These are phyloP conservation scores for Candida xyloterini DNA, from an alignment of 805 yeast species.

Conservation along the genomic window DNA sequence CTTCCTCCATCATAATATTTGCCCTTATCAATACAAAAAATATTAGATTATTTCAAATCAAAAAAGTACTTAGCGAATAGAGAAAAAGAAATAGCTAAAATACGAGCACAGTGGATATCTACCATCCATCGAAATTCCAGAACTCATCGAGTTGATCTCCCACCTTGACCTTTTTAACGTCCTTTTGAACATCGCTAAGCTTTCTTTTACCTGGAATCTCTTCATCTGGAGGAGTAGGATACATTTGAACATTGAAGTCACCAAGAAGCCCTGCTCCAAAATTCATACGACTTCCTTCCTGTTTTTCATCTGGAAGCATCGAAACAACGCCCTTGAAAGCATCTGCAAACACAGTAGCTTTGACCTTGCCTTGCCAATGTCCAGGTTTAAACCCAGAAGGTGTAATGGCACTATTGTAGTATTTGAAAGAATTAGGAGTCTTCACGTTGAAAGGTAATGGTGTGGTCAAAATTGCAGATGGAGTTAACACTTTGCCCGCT, in stretches of 20 bases:
- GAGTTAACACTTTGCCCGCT: constrained; percentile 30
- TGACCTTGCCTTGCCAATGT: constrained; percentile 37
- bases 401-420: constrained; percentile 19
- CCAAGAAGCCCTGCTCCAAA: constrained; percentile 8
- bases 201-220: constrained; percentile 10
- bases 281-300: constrained; percentile 7
- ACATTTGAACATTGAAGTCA: constrained; percentile 21
- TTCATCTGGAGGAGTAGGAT: constrained; percentile 40
- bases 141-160: constrained; percentile 12
- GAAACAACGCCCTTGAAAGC: constrained; percentile 45
- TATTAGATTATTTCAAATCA: background rate
- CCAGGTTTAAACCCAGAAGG: constrained; percentile 13
- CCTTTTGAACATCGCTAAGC: constrained; percentile 9
- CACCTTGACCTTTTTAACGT: constrained; percentile 18
- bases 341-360: constrained; percentile 42
- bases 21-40: constrained; percentile 5
- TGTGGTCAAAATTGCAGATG: constrained; percentile 39
- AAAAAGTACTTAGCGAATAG: constrained; percentile 6
- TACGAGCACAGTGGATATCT: constrained; percentile 3
- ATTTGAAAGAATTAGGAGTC: constrained; percentile 43
- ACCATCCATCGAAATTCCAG: constrained; percentile 34
- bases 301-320: constrained; percentile 21
- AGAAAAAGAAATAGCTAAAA: constrained; percentile 5
- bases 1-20: constrained; percentile 23
- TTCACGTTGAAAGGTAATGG: constrained; percentile 35